phyloP scores from a whole-genome alignment of 2,329 filamentous ascomycete species.

The Penicillium sp. region DNA sequence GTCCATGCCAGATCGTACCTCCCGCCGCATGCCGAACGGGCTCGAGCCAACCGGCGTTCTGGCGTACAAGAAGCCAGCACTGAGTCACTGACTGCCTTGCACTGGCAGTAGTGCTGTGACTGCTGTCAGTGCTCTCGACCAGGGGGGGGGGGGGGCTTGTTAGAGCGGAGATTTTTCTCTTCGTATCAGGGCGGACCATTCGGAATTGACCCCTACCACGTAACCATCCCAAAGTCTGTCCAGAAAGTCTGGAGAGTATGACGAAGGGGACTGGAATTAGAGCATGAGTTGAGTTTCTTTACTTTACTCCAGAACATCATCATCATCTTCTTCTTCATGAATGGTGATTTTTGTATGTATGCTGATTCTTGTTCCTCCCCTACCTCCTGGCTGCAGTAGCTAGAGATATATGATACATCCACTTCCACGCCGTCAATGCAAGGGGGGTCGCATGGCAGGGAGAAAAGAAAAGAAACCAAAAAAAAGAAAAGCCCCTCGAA shows the following conservation, averaged over 20 bases:
- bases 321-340: background rate
- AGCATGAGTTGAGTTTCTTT: constrained; percentile 4
- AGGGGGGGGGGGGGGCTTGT: background rate
- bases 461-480: constrained; percentile 4
- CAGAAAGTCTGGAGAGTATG: constrained; percentile 25
- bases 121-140: background rate
- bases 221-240: constrained; percentile 24
- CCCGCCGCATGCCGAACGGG: constrained; percentile 3
- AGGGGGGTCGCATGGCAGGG: constrained; percentile 27
- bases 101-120: background rate
- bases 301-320: background rate
- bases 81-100: background rate
- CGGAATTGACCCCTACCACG: constrained; percentile 32
- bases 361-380: background rate
- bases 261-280: constrained; percentile 19
- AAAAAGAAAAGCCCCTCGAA: background rate
- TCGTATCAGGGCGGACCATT: constrained; percentile 30
- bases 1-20: constrained; percentile 16
- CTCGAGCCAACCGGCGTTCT: constrained; percentile 15
- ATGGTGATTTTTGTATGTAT: background rate
- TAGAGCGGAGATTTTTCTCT: constrained; percentile 19
- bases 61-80: constrained; percentile 6
- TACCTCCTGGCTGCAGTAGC: background rate
- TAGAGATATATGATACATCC: constrained; percentile 29
- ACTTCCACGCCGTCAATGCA: constrained; percentile 25